Base-by-base conservation (phyloP, 805 yeast species). In the Lipomyces orientalis region DNA sequence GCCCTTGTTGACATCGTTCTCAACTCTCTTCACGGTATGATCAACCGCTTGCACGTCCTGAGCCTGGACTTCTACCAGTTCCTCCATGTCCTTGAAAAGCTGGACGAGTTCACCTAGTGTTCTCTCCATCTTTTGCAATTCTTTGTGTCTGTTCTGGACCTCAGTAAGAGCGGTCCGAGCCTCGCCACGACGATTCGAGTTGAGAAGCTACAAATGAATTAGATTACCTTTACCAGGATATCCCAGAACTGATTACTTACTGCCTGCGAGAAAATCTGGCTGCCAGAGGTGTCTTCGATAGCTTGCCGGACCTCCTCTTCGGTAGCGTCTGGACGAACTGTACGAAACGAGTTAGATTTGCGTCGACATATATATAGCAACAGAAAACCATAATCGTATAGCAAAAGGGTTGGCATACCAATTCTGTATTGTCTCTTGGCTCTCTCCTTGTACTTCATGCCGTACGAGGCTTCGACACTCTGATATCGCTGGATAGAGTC, bases 81-180 rank as follows among this genome's bases (percentile, higher is more conserved):
- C 91, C 81, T 95, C 98, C 95, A 95, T 91, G 78, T 95, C 98
- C 76, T 90, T 90, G 83, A 95, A 93, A 78, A 95, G 86, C 82
- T 91, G 97, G 54, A 96, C 91, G 80, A 95, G 86, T 81, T 95
- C 99, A 49, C 94, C 92, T 90, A 95, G 93, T 67, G 97, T 90
- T 81, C 91, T 88, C 81, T 94, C 98, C 80, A 95, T 89, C 83
- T 92, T 91, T 82, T 91, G 90, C 76, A 95, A 87, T 82, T 95
- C 98, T 78, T 90, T 89, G 82, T 95, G 98, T 82, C 99, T 89
- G 61, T 90, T 88, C 81, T 94, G 97, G 65, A 95, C 98, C 81
- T 95, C 98, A 75, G 92, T 91, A 74, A 95, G 85, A 1, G 96
- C 98, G 43, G 97, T 88, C 79, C 95, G 87, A 55, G 98, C 98